Evolutionary conservation across 805 yeast genomes (phyloP), one percentile per base, ranked within the genome.

Genomic region (Cyberlindnera mrakii): DNA sequence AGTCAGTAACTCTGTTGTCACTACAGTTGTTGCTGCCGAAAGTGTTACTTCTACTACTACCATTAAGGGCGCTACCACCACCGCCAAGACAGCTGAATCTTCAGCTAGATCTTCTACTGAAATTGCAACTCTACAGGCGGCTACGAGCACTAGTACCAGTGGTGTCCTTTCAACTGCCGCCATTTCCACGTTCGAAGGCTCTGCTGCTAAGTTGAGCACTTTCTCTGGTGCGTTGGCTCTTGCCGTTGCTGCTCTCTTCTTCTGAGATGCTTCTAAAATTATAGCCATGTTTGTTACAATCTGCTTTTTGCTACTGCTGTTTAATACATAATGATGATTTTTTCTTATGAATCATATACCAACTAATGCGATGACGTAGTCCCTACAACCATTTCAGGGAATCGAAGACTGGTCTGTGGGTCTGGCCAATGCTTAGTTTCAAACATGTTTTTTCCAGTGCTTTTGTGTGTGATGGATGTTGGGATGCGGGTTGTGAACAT

Each of bases 41-140:
- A 67, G 66, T 63, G 96, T 96, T 51, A 96, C 89, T 41, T 88
- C 96, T 41, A 87, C 96, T 0, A 95, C 89, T 31, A 93, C 95
- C 15, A 87, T 87, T 33, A 84, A 95, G 11, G 96, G 96, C 30
- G n/a, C 29, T 30, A n/a, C 20, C 19, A 25, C 20, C 19, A 25
- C 34, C 27, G 34, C 16, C 6, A 18, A 33, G 13, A 19, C 19
- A 8, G 27, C 39, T 9, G 27, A 10, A 23, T 5, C 13, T 23
- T 23, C 27, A 23, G 11, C 27, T 23, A 23, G 9, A 23, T 23
- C 27, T 23, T 23, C 27, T n/a, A 14, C 20, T 20, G 17, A 37
- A 8, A 19, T 33, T 4, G 13, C 40, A 33, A 31, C 35, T 11
- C 25, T 20, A 5, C 27, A 23, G 11, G 27, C 27, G 11, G 27